Evolutionary conservation across 1,284 basidiomycete genomes (phyloP).

Genomic region (Cryptococcus hybrid): DNA sequence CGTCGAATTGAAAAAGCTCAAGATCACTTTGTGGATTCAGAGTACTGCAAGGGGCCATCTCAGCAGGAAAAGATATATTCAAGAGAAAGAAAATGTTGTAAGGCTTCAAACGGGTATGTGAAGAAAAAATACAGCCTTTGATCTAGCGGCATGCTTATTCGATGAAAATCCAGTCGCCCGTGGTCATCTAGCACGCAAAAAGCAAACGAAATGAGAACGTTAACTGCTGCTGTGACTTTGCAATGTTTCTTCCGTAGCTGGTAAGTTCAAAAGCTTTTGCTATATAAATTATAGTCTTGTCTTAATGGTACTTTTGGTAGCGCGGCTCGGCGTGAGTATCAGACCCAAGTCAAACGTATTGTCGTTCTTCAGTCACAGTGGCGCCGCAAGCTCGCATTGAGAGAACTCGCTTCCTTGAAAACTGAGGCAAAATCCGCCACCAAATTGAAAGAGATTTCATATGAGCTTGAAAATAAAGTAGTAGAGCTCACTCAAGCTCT

Average conservation of each 20-base stretch:
- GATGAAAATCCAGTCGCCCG: slow-evolving; percentile 62
- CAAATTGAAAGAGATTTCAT: slow-evolving; percentile 99
- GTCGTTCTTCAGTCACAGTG: slow-evolving; percentile 89
- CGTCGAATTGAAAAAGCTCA: slow-evolving; percentile 62
- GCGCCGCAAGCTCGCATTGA: slow-evolving; percentile 82
- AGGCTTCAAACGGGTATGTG: slow-evolving; percentile 81
- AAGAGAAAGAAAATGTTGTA: slow-evolving; percentile 64
- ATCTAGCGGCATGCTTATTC: not conserved
- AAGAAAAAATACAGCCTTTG: not conserved
- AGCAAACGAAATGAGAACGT: slow-evolving; percentile 63
- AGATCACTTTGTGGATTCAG: slow-evolving; percentile 78
- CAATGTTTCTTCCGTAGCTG: slow-evolving; percentile 86
- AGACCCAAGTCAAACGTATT: slow-evolving; percentile 66
- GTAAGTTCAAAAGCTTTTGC: slow-evolving; percentile 55
- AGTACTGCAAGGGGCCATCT: slow-evolving; percentile 67
- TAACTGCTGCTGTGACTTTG: slow-evolving; percentile 67
- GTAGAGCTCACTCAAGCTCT: slow-evolving; percentile 97
- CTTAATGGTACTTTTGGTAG: too few relatives aligned
- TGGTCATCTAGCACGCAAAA: too few relatives aligned
- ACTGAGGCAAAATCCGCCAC: slow-evolving; percentile 94
- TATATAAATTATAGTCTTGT: too few relatives aligned
- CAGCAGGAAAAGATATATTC: slow-evolving; percentile 68
- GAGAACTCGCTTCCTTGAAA: slow-evolving; percentile 77
- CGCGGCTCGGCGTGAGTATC: slow-evolving; percentile 11
- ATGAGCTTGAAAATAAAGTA: slow-evolving; percentile 98